Base-by-base conservation (phyloP, 306 rosid genomes). In the Ormosia emarginata region DNA sequence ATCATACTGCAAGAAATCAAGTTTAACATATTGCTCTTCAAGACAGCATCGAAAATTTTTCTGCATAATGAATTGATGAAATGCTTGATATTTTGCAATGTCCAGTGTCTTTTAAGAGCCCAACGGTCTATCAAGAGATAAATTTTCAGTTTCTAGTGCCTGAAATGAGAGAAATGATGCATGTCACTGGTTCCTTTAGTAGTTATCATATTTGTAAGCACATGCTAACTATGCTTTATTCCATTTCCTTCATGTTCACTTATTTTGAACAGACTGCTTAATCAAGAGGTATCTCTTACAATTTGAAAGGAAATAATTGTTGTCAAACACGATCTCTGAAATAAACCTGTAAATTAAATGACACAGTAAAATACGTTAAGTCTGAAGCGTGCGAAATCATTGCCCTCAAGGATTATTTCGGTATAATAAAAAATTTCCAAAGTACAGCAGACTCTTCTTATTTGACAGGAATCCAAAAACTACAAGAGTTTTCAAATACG, bases 41-140 rank as follows among this genome's bases (percentile, higher is more conserved):
- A 74, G 57, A 46, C 32, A 55, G 41, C 64, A 69, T 67, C 50
- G 66, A 59, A 24, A 71, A 43, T 34, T 44, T 8, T 57, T 73
- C 81, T 70, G 34, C 62, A 56, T 37, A 36, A 41, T 71, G 15
- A 50, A 67, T 78, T 79, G 61, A 81, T 79, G 77, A 24, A 63
- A 78, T 73, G 57, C 52, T 8, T 46, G 49, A 47, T 41, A 46
- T 57, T 24, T 63, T 69, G 55, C 34, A 11, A 57, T 69, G 75
- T 59, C 39, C 29, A 14, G 47, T 95, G 93, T 98, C 99, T 93
- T 95, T 89, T 90, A 95, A 77, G 99, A 93, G 71, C 97, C 97
- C 94, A 92, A 79, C 74, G 93, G 84, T 83, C 99, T 92, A 79
- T 95, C 99, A 36, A 94, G 99, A 84, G 99, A 97, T 81, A 95